These are phyloP conservation scores for Dillenia suffruticosa DNA, from an alignment of 164 flowering plant species.

Conservation along the genomic window DNA sequence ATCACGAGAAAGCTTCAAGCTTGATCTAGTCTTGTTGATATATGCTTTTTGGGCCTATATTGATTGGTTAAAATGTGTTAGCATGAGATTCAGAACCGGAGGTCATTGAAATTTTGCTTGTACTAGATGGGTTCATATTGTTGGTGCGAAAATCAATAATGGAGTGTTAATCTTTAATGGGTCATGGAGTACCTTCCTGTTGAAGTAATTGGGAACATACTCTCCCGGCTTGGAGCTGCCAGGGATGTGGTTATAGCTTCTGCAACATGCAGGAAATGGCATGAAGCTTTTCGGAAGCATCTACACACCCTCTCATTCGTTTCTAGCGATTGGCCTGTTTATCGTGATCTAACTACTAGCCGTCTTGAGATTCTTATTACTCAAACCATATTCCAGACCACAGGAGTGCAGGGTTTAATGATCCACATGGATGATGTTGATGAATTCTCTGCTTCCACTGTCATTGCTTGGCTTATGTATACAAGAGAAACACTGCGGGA, in stretches of 20 bases:
- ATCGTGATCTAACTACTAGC: slow-evolving; percentile 52
- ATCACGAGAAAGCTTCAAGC: too few relatives aligned
- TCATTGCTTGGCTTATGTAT: slow-evolving; percentile 96
- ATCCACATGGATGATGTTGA: slow-evolving; percentile 78
- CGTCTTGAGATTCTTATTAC: slow-evolving; percentile 71
- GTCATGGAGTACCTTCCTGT: slow-evolving; percentile 84
- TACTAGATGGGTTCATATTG: too few relatives aligned
- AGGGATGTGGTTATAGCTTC: slow-evolving; percentile 87
- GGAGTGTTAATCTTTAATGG: background rate
- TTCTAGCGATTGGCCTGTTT: slow-evolving; percentile 71
- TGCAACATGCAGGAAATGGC: slow-evolving; percentile 81
- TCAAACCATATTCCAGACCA: slow-evolving; percentile 80
- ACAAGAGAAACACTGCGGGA: slow-evolving; percentile 69
- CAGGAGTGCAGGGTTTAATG: slow-evolving; percentile 53
- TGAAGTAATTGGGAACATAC: slow-evolving; percentile 86
- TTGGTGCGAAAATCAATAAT: too few relatives aligned
- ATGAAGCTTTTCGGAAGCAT: slow-evolving; percentile 72
- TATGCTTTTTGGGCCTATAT: too few relatives aligned
- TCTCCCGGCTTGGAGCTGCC: slow-evolving; percentile 80
- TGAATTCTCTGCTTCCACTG: slow-evolving; percentile 84
- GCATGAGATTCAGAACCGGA: too few relatives aligned
- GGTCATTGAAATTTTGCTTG: too few relatives aligned
- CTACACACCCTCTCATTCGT: slow-evolving; percentile 72
- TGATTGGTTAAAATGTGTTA: too few relatives aligned
- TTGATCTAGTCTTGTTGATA: too few relatives aligned